Percentiles rank a stretch among this genome's conserved stretches.
phyloP scores from a whole-genome alignment of 2,329 filamentous ascomycete species.

The Monosporascus sp. region DNA sequence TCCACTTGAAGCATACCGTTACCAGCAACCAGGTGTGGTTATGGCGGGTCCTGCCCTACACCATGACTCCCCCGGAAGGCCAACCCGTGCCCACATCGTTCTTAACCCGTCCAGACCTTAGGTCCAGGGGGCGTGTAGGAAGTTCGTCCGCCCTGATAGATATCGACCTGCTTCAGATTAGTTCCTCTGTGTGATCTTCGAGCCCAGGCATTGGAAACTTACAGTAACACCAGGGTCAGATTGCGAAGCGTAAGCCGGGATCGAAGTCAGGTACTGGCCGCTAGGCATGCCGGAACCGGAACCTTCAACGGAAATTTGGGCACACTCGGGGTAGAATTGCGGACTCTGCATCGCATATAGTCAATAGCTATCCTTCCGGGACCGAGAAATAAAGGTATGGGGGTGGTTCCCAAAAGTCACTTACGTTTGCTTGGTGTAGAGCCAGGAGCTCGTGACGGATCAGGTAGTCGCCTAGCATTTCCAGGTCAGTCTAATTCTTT shows the following conservation, averaged over 20 bases:
- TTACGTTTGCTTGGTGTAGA: slow-evolving; percentile 45
- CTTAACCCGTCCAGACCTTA: slow-evolving; percentile 40
- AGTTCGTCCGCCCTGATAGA: slow-evolving; percentile 37
- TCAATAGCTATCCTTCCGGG: neutral
- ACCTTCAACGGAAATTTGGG: slow-evolving; percentile 46
- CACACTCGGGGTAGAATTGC: slow-evolving; percentile 54
- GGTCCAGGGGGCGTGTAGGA: slow-evolving; percentile 44
- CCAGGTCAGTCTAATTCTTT: neutral
- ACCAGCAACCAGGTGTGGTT: neutral
- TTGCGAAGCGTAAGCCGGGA: slow-evolving; percentile 39
- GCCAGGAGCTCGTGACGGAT: slow-evolving; percentile 53
- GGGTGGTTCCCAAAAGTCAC: slow-evolving; percentile 16
- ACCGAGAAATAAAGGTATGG: neutral
- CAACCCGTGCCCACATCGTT: neutral
- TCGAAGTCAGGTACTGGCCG: slow-evolving; percentile 35
- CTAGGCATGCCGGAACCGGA: slow-evolving; percentile 38
- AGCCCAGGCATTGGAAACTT: slow-evolving; percentile 10
- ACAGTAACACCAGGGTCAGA: slow-evolving; percentile 44
- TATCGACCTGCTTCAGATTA: slow-evolving; percentile 34
- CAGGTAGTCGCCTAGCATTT: slow-evolving; percentile 40
- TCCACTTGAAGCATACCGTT: neutral
- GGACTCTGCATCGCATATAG: slow-evolving; percentile 22
- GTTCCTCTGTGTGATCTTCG: neutral
- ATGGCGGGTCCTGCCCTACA: neutral
- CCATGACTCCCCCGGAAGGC: no score